A percentile compares a stretch with the other conserved stretches of the same genome.
These are phyloP conservation scores for Conticribra weissflogii DNA, from an alignment of 108 stramenopile species.

Conservation along the genomic window DNA sequence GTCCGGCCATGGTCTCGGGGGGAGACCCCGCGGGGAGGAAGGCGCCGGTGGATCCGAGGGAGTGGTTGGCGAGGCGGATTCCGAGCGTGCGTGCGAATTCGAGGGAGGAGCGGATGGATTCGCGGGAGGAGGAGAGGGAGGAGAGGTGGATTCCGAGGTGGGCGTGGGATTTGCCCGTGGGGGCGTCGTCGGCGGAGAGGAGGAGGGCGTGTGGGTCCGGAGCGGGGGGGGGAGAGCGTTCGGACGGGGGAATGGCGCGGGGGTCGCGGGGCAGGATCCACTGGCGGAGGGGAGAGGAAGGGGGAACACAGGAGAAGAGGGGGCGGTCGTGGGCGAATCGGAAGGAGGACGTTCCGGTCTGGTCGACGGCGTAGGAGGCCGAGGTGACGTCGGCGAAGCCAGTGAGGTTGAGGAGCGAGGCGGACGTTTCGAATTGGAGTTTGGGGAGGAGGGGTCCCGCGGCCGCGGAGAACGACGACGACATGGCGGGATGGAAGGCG, in stretches of 20 bases:
- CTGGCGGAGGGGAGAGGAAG: too few species aligned
- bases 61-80: slow-evolving; percentile 59
- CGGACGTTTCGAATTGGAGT: slow-evolving; percentile 77
- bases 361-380: slow-evolving; percentile 73
- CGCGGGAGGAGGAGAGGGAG: slow-evolving; percentile 69
- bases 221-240: neutral
- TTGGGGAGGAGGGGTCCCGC: too few species aligned
- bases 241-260: slow-evolving; percentile 3
- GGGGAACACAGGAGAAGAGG: slow-evolving; percentile 58
- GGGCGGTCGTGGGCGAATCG: slow-evolving; percentile 70
- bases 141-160: slow-evolving; percentile 52
- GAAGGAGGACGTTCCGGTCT: slow-evolving; percentile 57
- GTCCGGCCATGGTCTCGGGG: slow-evolving; percentile 48
- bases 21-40: slow-evolving; percentile 21
- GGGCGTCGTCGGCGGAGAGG: slow-evolving; percentile 58
- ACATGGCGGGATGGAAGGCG: too few species aligned
- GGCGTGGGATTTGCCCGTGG: slow-evolving; percentile 43
- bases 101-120: slow-evolving; percentile 72
- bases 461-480: too few species aligned
- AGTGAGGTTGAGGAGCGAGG: slow-evolving; percentile 66
- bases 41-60: slow-evolving; percentile 18
- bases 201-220: slow-evolving; percentile 80
- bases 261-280: slow-evolving; percentile 45
- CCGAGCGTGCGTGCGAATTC: slow-evolving; percentile 64
- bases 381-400: slow-evolving; percentile 68